phyloP scores from a whole-genome alignment of 306 rosid genomes.

The Corylus avellana region DNA sequence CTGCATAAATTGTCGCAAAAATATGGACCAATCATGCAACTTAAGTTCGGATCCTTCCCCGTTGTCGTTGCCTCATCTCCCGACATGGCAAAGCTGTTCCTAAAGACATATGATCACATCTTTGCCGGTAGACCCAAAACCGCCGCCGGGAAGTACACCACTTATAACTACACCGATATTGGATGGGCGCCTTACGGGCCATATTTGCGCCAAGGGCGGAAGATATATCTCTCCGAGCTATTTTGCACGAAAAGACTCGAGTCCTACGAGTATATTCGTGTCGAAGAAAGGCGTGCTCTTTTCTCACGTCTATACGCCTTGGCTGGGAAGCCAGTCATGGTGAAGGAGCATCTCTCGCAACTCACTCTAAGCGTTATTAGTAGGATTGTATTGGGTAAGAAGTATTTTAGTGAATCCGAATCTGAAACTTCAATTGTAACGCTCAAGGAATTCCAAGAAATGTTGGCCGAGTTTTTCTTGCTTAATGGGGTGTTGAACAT shows the following conservation, averaged over 20 bases:
- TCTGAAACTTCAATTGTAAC: neutral
- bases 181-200: conserved; percentile 41
- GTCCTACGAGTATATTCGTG: conserved; percentile 30
- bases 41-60: conserved; percentile 38
- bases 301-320: conserved; percentile 16
- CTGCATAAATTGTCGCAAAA: conserved; percentile 40
- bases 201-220: conserved; percentile 48
- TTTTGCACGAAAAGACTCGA: conserved; percentile 31
- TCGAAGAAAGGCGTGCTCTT: conserved; percentile 33
- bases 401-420: conserved; percentile 26
- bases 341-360: conserved; percentile 24
- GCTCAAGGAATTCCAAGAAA: conserved; percentile 30
- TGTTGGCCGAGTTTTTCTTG: conserved; percentile 42
- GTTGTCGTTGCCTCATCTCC: conserved; percentile 44
- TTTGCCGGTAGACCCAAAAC: conserved; percentile 42
- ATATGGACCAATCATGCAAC: conserved; percentile 47
- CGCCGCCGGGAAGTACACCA: conserved; percentile 39
- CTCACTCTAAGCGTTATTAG: conserved; percentile 37
- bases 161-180: conserved; percentile 33
- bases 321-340: conserved; percentile 25
- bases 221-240: conserved; percentile 30
- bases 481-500: conserved; percentile 46
- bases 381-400: conserved; percentile 42
- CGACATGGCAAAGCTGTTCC: conserved; percentile 31
- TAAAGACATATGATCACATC: conserved; percentile 34